Evolutionary conservation across 331 rosid genomes (phyloP).

Genomic region (Spiraea crenata): DNA sequence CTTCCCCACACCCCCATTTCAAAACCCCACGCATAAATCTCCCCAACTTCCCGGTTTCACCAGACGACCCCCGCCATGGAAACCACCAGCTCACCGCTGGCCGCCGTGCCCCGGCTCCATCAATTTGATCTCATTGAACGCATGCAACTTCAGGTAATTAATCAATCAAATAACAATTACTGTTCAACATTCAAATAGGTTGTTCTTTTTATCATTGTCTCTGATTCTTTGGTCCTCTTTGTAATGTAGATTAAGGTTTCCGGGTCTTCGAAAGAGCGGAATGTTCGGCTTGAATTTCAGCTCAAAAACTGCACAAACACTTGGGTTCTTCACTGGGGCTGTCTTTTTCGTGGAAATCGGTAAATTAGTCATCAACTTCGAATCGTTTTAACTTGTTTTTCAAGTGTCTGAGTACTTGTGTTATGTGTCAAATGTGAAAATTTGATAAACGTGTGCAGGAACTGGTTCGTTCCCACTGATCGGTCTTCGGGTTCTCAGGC

Average conservation of each 20-base stretch:
- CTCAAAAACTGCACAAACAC: conserved; percentile 21
- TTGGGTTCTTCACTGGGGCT: conserved; percentile 43
- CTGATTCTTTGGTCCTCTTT: neutral
- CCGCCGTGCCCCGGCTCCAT: conserved; percentile 17
- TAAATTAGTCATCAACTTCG: neutral
- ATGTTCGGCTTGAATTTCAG: conserved; percentile 28
- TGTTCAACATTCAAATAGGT: neutral
- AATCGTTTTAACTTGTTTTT: neutral
- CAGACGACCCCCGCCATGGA: conserved; percentile 16
- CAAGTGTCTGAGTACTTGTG: neutral
- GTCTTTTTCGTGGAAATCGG: conserved; percentile 24
- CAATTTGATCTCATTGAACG: conserved; percentile 32
- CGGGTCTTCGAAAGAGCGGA: conserved; percentile 24
- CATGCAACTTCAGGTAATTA: conserved; percentile 27
- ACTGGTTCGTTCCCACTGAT: conserved; percentile 29
- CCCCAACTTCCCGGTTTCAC: neutral
- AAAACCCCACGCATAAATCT: neutral
- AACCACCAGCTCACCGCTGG: conserved; percentile 13
- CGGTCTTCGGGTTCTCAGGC: conserved; percentile 21
- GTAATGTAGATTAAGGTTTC: conserved; percentile 23
- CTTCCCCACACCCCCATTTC: neutral
- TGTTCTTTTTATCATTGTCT: neutral
- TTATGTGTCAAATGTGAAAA: neutral
- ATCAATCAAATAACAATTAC: neutral
- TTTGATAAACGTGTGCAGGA: conserved; percentile 10